Conservation (phyloP, 2,329 filamentous ascomycete species). For the Graphilbum sp. region DNA sequence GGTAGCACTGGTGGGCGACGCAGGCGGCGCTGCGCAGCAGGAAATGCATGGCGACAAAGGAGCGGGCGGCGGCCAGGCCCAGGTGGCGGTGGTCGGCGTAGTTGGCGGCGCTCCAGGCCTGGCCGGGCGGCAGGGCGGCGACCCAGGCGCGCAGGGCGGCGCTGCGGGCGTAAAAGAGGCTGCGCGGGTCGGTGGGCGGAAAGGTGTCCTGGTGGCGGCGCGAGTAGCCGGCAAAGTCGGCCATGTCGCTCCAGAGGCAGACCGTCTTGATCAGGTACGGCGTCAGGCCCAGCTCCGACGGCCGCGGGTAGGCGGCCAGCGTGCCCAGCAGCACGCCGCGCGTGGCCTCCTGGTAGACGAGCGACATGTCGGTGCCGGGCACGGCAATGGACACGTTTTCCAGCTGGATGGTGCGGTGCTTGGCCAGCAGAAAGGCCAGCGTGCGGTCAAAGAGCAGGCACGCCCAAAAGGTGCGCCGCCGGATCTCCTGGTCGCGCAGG, state of each 20-base stretch:
- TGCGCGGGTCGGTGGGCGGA: conserved; percentile 6
- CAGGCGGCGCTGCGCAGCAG: conserved; percentile 10
- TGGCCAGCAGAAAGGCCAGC: conserved; percentile 6
- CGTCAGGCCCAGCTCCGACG: conserved; percentile 8
- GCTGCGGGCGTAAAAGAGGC: conserved; percentile 3
- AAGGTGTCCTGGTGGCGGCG: conserved; percentile 5
- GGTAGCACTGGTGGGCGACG: conserved; percentile 12
- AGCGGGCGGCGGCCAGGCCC: conserved; percentile 7
- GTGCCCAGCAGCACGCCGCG: conserved; percentile 6
- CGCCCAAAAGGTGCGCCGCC: conserved; percentile 6
- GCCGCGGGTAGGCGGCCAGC: conserved; percentile 3
- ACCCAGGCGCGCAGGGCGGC: conserved; percentile 6
- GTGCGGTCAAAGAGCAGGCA: conserved; percentile 4
- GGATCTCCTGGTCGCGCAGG: conserved; percentile 9
- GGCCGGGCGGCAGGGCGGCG: conserved; percentile 6
- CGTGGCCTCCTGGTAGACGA: conserved; percentile 8
- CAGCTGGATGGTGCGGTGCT: conserved; percentile 5
- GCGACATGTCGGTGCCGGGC: conserved; percentile 7
- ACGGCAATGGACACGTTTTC: conserved; percentile 6
- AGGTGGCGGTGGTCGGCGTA: conserved; percentile 7
- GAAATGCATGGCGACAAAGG: conserved; percentile 12
- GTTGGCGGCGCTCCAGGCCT: conserved; percentile 7
- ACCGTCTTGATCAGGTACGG: conserved; percentile 10
- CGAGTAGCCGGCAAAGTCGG: conserved; percentile 6
- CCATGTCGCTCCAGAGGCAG: conserved; percentile 8